These are phyloP conservation scores for Schizosaccharomyces cryophilus DNA, from an alignment of 805 yeast species.

Conservation along the genomic window DNA sequence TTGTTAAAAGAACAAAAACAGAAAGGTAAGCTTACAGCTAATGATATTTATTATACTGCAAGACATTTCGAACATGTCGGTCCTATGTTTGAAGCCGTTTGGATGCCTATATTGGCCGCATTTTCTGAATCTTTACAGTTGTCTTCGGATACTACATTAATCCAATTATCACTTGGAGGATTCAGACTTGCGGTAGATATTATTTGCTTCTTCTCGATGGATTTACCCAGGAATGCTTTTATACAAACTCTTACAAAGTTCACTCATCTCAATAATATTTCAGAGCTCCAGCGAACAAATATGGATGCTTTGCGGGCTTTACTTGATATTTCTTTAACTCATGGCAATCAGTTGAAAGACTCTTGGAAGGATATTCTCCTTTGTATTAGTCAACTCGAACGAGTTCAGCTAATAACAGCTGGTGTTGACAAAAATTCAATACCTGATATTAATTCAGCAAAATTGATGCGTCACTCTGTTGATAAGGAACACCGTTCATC, in stretches of 20 bases:
- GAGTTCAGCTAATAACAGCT: slow-evolving; percentile 65
- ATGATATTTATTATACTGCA: slow-evolving; percentile 46
- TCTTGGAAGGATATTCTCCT: slow-evolving; percentile 73
- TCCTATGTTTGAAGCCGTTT: slow-evolving; percentile 75
- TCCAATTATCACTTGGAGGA: slow-evolving; percentile 49
- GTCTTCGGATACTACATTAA: slow-evolving; percentile 44
- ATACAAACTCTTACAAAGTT: slow-evolving; percentile 76
- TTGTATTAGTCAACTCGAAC: slow-evolving; percentile 72
- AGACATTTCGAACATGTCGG: slow-evolving; percentile 72
- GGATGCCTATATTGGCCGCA: slow-evolving; percentile 95
- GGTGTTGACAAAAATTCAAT: slow-evolving; percentile 64
- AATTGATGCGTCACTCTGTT: slow-evolving; percentile 11
- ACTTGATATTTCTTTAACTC: slow-evolving; percentile 54
- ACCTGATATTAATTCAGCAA: slow-evolving; percentile 65
- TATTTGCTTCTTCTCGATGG: slow-evolving; percentile 60
- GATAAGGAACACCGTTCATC: neutral
- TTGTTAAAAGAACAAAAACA: slow-evolving; percentile 20
- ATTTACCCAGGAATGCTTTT: slow-evolving; percentile 68
- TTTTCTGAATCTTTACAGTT: slow-evolving; percentile 83
- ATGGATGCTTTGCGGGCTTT: slow-evolving; percentile 55
- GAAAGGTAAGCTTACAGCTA: neutral
- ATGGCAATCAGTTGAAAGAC: slow-evolving; percentile 43
- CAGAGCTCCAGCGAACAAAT: slow-evolving; percentile 56
- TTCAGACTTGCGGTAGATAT: slow-evolving; percentile 59
- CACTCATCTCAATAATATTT: slow-evolving; percentile 52